Conservation (phyloP, 2,329 filamentous ascomycete species). For the Calonectria hongkongensis region DNA sequence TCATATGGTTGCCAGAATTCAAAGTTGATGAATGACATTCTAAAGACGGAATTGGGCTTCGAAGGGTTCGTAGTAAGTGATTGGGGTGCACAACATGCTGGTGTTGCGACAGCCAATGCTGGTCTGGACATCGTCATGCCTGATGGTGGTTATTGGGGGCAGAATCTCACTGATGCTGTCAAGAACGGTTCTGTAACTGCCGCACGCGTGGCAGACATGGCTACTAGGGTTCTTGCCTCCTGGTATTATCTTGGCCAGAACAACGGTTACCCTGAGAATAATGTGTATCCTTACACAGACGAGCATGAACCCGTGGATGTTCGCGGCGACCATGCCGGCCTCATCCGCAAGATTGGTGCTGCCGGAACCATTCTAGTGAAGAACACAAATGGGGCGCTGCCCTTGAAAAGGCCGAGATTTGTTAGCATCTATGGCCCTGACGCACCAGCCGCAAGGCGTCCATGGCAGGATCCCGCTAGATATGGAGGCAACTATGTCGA, state of each 20-base stretch:
- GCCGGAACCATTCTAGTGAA: constrained; percentile 94
- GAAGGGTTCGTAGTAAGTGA: constrained; percentile 88
- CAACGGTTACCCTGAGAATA: constrained; percentile 10
- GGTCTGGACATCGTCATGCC: constrained; percentile 92
- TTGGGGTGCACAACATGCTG: constrained; percentile 85
- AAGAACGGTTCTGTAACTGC: constrained; percentile 14
- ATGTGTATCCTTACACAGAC: constrained; percentile 1
- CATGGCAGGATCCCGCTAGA: constrained; percentile 82
- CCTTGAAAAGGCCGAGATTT: constrained; percentile 86
- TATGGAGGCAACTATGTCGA: constrained; percentile 77
- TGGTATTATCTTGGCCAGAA: constrained; percentile 21
- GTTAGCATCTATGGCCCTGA: constrained; percentile 91
- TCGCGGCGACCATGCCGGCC: constrained; percentile 79
- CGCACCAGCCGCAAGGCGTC: constrained; percentile 77
- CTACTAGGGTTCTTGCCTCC: constrained; percentile 9
- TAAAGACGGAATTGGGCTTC: constrained; percentile 88
- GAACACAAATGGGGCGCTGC: constrained; percentile 82
- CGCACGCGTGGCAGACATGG: constrained; percentile 4
- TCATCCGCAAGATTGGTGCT: constrained; percentile 86
- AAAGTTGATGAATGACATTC: constrained; percentile 82
- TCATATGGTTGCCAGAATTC: constrained; percentile 88
- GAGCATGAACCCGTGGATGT: constrained; percentile 78
- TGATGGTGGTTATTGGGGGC: constrained; percentile 67
- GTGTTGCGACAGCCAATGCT: constrained; percentile 79
- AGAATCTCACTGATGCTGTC: constrained; percentile 9